phyloP scores from a whole-genome alignment of 352 stramenopile species.

The Phytophthora aleatoria region DNA sequence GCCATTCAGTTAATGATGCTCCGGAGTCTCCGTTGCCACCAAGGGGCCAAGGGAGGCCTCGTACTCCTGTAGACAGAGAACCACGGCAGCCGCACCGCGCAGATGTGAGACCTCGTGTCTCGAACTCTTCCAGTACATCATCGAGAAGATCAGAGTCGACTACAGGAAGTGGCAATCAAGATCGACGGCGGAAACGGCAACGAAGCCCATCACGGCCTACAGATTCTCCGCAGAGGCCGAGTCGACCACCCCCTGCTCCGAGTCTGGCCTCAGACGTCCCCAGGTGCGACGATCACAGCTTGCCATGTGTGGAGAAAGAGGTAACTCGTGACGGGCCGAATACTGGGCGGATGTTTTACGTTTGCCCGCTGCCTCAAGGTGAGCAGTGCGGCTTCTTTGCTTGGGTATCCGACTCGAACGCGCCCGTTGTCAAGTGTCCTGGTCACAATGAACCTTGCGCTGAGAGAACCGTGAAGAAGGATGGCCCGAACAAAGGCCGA shows the following conservation, averaged over 20 bases:
- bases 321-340: slow-evolving; percentile 80
- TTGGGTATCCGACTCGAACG: slow-evolving; percentile 77
- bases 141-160: slow-evolving; percentile 19
- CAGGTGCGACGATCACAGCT: slow-evolving; percentile 52
- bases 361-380: slow-evolving; percentile 79
- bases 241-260: slow-evolving; percentile 2
- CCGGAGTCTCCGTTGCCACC: slow-evolving; percentile 8
- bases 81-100: slow-evolving; percentile 5
- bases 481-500: slow-evolving; percentile 71
- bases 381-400: slow-evolving; percentile 94
- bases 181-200: slow-evolving; percentile 13
- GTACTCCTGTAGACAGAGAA: slow-evolving; percentile 4
- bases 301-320: slow-evolving; percentile 57
- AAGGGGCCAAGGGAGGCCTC: slow-evolving; percentile 1
- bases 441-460: slow-evolving; percentile 70
- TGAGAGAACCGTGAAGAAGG: slow-evolving; percentile 65
- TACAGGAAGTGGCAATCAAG: slow-evolving; percentile 6
- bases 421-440: slow-evolving; percentile 41
- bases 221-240: neutral
- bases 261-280: slow-evolving; percentile 28
- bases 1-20: slow-evolving; percentile 33
- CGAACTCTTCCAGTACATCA: neutral
- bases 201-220: slow-evolving; percentile 12
- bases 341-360: slow-evolving; percentile 93
- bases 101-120: neutral